A percentile compares a stretch with the other conserved stretches of the same genome.
phyloP scores from a whole-genome alignment of 352 stramenopile genomes.

The Blastocystis sp. region DNA sequence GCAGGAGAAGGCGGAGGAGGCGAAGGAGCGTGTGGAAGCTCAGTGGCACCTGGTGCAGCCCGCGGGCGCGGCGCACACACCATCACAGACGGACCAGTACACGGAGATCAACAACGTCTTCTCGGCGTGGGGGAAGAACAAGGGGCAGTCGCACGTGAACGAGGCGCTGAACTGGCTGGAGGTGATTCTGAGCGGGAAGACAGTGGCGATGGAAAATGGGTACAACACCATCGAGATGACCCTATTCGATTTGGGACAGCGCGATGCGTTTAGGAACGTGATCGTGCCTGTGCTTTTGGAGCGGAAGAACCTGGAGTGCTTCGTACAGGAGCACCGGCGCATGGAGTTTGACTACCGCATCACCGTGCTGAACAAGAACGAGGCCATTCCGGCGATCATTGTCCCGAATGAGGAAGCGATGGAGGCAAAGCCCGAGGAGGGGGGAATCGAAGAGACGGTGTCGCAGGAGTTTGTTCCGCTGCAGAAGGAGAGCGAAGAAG shows the following conservation, averaged over 20 bases:
- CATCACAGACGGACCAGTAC: too few species aligned
- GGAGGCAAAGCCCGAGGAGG: constrained; percentile 2
- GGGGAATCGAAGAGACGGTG: not conserved
- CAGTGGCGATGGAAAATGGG: constrained; percentile 36
- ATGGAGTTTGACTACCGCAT: constrained; percentile 51
- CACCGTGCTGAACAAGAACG: constrained; percentile 35
- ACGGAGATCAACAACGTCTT: constrained; percentile 9
- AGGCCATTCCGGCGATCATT: constrained; percentile 40
- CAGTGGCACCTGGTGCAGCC: constrained; percentile 28
- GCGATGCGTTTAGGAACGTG: not conserved
- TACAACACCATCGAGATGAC: constrained; percentile 51
- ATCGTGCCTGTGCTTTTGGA: constrained; percentile 22
- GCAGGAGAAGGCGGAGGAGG: not conserved
- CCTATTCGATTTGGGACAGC: constrained; percentile 49
- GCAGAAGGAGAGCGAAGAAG: constrained; percentile 27
- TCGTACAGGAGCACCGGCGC: constrained; percentile 46
- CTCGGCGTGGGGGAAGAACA: constrained; percentile 29
- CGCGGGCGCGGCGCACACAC: not conserved
- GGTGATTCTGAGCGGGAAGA: constrained; percentile 48
- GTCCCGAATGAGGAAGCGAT: constrained; percentile 11
- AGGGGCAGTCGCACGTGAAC: not conserved
- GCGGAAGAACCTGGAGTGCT: constrained; percentile 65
- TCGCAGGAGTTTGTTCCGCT: not conserved
- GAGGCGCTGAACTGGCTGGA: constrained; percentile 36
- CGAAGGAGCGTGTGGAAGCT: not conserved